Percentiles rank a stretch among this genome's conserved stretches.
Evolutionary conservation across 345 rosid genomes (phyloP).

Genomic region (Eutrema yunnanense): DNA sequence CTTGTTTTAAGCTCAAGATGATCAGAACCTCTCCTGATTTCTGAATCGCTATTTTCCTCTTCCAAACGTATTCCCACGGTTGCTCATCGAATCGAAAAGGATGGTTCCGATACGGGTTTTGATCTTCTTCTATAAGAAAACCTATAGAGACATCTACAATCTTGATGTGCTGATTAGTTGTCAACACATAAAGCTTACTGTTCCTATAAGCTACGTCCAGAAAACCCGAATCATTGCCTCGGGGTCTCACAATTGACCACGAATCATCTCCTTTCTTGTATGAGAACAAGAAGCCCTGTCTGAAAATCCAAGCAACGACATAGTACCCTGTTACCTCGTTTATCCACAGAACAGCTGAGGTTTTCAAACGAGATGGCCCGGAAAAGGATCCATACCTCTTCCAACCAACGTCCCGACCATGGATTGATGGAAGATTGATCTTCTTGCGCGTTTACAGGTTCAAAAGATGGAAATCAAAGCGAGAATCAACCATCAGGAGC

Average conservation of each 20-base stretch:
- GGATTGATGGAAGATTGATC: conserved; percentile 8
- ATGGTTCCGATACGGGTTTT: background rate
- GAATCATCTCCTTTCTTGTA: background rate
- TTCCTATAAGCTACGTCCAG: background rate
- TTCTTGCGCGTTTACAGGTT: background rate
- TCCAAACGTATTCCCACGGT: conserved; percentile 5
- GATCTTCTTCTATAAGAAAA: background rate
- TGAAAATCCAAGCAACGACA: background rate
- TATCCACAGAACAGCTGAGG: conserved; percentile 2
- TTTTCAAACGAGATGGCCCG: background rate
- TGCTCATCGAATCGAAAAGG: background rate
- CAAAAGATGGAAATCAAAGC: background rate
- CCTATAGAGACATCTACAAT: background rate
- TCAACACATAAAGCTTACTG: background rate
- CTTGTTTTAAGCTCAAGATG: conserved; percentile 1
- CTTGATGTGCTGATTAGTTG: background rate
- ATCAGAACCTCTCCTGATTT: background rate
- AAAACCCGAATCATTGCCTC: background rate
- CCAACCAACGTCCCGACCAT: background rate
- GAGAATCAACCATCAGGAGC: background rate
- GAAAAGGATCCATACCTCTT: background rate
- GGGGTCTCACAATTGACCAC: background rate
- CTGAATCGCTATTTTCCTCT: background rate
- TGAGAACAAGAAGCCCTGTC: background rate
- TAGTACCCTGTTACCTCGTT: background rate